Evolutionary conservation across 1,139 yeast genomes (phyloP).

Genomic region (Saccharomyces hybrid): DNA sequence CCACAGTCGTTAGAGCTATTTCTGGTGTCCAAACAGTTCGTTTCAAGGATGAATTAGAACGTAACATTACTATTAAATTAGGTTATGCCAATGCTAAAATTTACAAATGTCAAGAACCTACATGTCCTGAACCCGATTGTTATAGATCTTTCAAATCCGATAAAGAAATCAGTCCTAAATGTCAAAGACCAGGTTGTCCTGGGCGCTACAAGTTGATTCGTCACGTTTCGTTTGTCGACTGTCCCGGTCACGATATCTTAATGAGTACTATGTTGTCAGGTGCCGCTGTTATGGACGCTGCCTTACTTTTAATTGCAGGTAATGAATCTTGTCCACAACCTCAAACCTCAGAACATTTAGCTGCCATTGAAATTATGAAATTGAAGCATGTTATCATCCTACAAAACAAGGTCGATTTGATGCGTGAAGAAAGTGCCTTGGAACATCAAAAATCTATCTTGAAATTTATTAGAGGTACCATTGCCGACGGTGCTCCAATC

Average conservation of each 20-base stretch:
- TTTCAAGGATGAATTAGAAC: conserved; percentile 96
- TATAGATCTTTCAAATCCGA: conserved; percentile 91
- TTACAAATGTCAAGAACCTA: conserved; percentile 81
- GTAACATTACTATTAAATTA: conserved; percentile 95
- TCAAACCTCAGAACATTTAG: conserved; percentile 97
- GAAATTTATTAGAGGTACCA: conserved; percentile 91
- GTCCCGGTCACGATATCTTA: conserved; percentile 99
- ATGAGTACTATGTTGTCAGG: conserved; percentile 99
- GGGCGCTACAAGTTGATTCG: conserved; percentile 87
- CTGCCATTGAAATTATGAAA: conserved; percentile 98
- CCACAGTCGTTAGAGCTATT: conserved; percentile 96
- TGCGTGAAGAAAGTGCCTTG: conserved; percentile 93
- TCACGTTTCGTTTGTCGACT: conserved; percentile 97
- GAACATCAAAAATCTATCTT: conserved; percentile 92
- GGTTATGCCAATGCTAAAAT: conserved; percentile 99
- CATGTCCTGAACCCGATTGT: conserved; percentile 91
- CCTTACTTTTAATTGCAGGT: conserved; percentile 90
- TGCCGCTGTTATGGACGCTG: conserved; percentile 99
- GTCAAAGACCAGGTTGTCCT: conserved; percentile 74
- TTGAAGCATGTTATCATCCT: conserved; percentile 91
- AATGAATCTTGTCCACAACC: conserved; percentile 99
- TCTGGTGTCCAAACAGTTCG: conserved; percentile 98
- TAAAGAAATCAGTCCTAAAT: conserved; percentile 88
- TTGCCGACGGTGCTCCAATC: conserved; percentile 98
- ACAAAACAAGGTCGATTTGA: conserved; percentile 96